Evolutionary conservation across 352 stramenopile species (phyloP).

Genomic region (Plasmopara muralis): DNA sequence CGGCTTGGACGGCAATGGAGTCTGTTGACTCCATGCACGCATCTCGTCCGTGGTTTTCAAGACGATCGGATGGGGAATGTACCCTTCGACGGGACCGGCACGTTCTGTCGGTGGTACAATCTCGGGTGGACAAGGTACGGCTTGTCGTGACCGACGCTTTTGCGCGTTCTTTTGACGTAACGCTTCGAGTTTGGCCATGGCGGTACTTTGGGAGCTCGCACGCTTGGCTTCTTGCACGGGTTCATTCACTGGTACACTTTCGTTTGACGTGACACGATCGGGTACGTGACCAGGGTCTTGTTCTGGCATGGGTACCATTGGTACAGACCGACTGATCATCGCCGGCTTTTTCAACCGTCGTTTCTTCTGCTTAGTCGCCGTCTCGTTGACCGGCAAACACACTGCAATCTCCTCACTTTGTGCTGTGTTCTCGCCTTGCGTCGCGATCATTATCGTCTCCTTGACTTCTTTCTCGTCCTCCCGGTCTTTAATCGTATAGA

Average conservation of each 20-base stretch:
- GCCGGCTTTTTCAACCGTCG: slow-evolving; percentile 27
- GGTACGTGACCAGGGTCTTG: neutral
- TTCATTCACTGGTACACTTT: neutral
- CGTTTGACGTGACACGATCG: neutral
- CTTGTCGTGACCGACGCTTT: slow-evolving; percentile 36
- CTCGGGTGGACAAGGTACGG: too few species aligned
- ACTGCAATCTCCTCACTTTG: neutral
- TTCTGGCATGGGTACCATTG: slow-evolving; percentile 13
- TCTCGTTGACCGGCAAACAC: neutral
- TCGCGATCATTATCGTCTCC: slow-evolving; percentile 3
- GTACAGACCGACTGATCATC: slow-evolving; percentile 19
- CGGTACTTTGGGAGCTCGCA: slow-evolving; percentile 51
- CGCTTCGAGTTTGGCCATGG: slow-evolving; percentile 59
- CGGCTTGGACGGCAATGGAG: slow-evolving; percentile 52
- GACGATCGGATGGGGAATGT: slow-evolving; percentile 60
- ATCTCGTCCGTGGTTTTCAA: slow-evolving; percentile 63
- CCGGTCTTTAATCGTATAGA: slow-evolving; percentile 41
- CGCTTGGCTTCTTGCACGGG: slow-evolving; percentile 14
- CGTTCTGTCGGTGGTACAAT: neutral
- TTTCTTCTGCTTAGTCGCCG: slow-evolving; percentile 21
- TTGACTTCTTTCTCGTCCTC: slow-evolving; percentile 18
- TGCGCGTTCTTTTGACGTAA: slow-evolving; percentile 78
- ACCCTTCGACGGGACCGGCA: slow-evolving; percentile 33
- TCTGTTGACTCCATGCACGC: slow-evolving; percentile 43
- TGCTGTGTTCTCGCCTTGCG: neutral